Conservation (phyloP, 1,284 basidiomycete species). For the Rhodotorula sp. region DNA sequence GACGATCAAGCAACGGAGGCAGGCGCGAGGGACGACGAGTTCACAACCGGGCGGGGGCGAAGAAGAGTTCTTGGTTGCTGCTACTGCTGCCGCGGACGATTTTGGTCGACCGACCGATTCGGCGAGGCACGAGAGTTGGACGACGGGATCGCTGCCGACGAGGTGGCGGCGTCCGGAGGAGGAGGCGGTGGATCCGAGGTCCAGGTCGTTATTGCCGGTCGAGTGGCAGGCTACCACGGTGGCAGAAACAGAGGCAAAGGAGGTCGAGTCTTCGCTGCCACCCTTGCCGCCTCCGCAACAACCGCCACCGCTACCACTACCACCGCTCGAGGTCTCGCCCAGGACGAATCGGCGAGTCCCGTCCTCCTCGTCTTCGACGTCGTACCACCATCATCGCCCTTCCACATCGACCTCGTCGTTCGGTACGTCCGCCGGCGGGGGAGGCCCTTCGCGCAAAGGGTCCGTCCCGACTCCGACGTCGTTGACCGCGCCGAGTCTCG, state of each 20-base stretch:
- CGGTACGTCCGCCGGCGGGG: neutral
- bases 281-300: too few relatives aligned
- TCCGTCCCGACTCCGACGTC: slow-evolving; percentile 27
- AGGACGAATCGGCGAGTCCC: neutral
- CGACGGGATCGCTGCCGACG: neutral
- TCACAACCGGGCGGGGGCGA: neutral
- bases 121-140: neutral
- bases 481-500: slow-evolving; percentile 18
- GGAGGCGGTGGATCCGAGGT: neutral
- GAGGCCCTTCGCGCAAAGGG: slow-evolving; percentile 6
- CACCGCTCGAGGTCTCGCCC: slow-evolving; percentile 6
- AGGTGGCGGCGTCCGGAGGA: neutral
- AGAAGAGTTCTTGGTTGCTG: neutral
- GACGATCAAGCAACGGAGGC: slow-evolving; percentile 66
- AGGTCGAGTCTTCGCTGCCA: too few relatives aligned
- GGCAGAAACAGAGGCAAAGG: too few relatives aligned
- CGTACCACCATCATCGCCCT: neutral
- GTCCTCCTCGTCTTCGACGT: slow-evolving; percentile 1
- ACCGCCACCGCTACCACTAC: slow-evolving; percentile 18
- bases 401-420: slow-evolving; percentile 8
- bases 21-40: slow-evolving; percentile 30
- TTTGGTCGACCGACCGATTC: neutral
- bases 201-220: neutral
- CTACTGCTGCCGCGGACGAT: neutral
- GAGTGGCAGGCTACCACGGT: neutral